A percentile compares a stretch with the other conserved stretches of the same genome.
phyloP scores from a whole-genome alignment of 176 grass and related monocot genomes.

The Puccinellia tenuiflora region DNA sequence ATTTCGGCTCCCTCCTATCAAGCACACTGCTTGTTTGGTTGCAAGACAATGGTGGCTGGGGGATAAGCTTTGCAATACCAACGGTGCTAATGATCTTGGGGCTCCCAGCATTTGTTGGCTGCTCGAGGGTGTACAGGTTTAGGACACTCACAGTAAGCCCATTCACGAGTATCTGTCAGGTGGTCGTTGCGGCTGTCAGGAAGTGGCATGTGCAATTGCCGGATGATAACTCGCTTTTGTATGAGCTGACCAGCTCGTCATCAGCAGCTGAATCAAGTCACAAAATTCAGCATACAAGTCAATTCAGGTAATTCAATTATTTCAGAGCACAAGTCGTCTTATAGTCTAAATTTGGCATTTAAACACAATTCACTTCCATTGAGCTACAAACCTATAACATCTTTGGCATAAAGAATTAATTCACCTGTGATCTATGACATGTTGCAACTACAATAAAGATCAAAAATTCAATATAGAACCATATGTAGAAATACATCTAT shows the following conservation, averaged over 20 bases:
- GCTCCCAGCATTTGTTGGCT: conserved; percentile 4
- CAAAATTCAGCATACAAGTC: conserved; percentile 10
- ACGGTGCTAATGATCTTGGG: conserved; percentile 13
- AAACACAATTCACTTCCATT: not conserved
- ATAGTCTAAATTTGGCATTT: not conserved
- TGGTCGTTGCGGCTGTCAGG: conserved; percentile 36
- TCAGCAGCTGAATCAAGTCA: not conserved
- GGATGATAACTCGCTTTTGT: conserved; percentile 20
- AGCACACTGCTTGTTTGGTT: conserved; percentile 47
- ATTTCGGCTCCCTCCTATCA: conserved; percentile 23
- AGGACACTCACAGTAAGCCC: conserved; percentile 27
- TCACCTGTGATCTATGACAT: not conserved
- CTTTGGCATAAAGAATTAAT: not conserved
- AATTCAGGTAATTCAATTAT: conserved; percentile 14
- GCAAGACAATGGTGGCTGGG: conserved; percentile 42
- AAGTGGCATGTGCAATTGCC: conserved; percentile 35
- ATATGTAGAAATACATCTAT: not conserved
- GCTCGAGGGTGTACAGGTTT: conserved; percentile 28
- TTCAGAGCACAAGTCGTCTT: not conserved
- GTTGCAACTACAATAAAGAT: not conserved
- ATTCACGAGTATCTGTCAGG: conserved; percentile 34
- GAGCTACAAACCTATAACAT: not conserved
- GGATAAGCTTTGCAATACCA: conserved; percentile 31
- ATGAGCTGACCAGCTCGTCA: not conserved
- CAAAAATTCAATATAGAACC: not conserved